phyloP scores from a whole-genome alignment of 306 rosid genomes.

The Vicia villosa region DNA sequence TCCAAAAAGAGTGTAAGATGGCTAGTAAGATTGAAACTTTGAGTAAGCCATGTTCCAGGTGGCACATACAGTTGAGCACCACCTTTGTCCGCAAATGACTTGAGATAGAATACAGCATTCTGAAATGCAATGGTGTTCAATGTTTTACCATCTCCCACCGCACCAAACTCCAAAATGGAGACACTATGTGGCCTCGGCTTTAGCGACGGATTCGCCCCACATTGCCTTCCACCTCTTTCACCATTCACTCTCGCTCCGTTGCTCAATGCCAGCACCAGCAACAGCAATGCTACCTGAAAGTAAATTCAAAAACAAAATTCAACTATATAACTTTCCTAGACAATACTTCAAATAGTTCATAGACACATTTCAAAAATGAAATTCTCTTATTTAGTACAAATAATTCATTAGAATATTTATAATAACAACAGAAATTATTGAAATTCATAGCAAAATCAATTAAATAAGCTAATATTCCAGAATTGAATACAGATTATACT shows the following conservation, averaged over 20 bases:
- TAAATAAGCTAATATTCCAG: slow-evolving; percentile 7
- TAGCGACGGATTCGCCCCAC: slow-evolving; percentile 49
- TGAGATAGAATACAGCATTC: slow-evolving; percentile 94
- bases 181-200: slow-evolving; percentile 92
- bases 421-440: not conserved
- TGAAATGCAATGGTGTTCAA: slow-evolving; percentile 89
- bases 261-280: slow-evolving; percentile 78
- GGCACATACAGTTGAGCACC: slow-evolving; percentile 98
- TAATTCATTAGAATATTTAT: slow-evolving; percentile 10
- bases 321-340: not conserved
- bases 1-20: slow-evolving; percentile 91
- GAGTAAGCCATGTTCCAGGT: slow-evolving; percentile 90
- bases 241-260: slow-evolving; percentile 56
- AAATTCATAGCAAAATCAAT: not conserved
- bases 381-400: not conserved
- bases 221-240: slow-evolving; percentile 53
- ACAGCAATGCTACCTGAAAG: slow-evolving; percentile 73
- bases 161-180: slow-evolving; percentile 89
- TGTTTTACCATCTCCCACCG: slow-evolving; percentile 97
- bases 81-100: slow-evolving; percentile 95
- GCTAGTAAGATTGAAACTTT: slow-evolving; percentile 87
- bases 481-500: not conserved
- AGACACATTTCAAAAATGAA: not conserved
- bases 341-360: not conserved
- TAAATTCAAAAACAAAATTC: not conserved